Base-by-base conservation (phyloP, 2,329 filamentous ascomycete species). In the Aureobasidium pullulans region DNA sequence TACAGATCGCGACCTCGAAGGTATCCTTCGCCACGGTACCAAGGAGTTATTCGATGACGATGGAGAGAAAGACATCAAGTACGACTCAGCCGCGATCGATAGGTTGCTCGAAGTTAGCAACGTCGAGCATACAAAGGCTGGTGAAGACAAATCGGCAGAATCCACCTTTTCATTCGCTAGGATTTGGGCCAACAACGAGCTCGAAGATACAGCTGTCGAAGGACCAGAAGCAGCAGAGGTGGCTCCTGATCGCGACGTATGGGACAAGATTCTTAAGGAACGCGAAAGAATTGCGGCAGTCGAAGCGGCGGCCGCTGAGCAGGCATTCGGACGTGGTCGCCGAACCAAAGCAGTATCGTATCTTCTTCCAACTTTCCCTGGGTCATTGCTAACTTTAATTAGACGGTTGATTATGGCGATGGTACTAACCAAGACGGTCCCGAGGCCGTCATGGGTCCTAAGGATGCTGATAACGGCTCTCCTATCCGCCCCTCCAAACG, bases 241-340 rank as follows among this genome's bases (percentile, higher is more conserved):
- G 29, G 76, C 79, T 0, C 78, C 86, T 9, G 86, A 86, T 66
- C 80, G 83, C 13, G 85, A 84, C 37, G 84, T 95, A 0, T 99
- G 95, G 95, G 91, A 96, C 57, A 87, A 86, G 66, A 96, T 99
- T 61, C 78, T 99, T 37, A 84, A 86, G 57, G 84, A 95, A 69
- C 85, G 94, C 63, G 90, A 96, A 71, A 84, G 83, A 43, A 84
- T 87, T 58, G 92, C 91, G 2, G 81, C 83, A n/a, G 84, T 84
- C 59, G 85, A 91, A 66, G 84, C 85, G 7, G 85, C 85, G 36
- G 79, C 77, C 15, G 84, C 85, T 61, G 80, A 85, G 50, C 84
- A 95, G 70, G 83, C 83, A n/a, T 83, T 96, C 49, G 94, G 94
- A 10, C 84, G 94, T 61, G 94, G 94, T 40, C 89, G 90, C 64